Conservation (phyloP, 2,329 filamentous ascomycete species). For the Calonectria leucothoes region DNA sequence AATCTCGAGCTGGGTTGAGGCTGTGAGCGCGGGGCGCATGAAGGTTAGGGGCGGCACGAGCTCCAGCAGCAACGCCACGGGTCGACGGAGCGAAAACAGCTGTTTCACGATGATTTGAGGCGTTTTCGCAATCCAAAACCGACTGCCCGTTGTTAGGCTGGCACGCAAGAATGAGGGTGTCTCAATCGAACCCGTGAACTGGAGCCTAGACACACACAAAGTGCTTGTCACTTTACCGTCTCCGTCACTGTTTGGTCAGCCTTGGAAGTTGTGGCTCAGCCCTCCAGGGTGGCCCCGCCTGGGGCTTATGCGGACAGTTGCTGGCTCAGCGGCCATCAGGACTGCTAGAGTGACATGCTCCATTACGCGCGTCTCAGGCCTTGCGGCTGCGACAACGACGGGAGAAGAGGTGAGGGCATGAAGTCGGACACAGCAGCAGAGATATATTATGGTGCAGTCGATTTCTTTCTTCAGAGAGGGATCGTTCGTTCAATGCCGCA, state of each 20-base stretch:
- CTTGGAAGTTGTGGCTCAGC: constrained; percentile 45
- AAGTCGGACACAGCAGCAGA: background rate
- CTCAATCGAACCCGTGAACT: constrained; percentile 36
- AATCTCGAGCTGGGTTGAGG: constrained; percentile 39
- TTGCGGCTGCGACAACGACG: background rate
- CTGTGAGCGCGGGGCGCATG: constrained; percentile 44
- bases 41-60: constrained; percentile 28
- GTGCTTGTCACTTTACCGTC: constrained; percentile 33
- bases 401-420: background rate
- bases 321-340: constrained; percentile 1
- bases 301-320: constrained; percentile 20
- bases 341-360: background rate
- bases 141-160: background rate
- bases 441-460: too few species aligned
- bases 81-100: background rate
- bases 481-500: background rate
- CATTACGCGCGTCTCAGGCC: background rate
- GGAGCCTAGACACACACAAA: constrained; percentile 39
- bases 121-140: background rate
- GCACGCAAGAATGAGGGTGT: constrained; percentile 32
- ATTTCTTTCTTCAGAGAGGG: background rate
- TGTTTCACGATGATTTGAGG: background rate
- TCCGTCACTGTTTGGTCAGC: constrained; percentile 44
- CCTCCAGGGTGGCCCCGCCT: constrained; percentile 35
- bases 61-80: background rate